Evolutionary conservation across 2,329 filamentous ascomycete species (phyloP), one percentile per base, ranked within the genome.

Genomic region (Fusarium ambrosium): DNA sequence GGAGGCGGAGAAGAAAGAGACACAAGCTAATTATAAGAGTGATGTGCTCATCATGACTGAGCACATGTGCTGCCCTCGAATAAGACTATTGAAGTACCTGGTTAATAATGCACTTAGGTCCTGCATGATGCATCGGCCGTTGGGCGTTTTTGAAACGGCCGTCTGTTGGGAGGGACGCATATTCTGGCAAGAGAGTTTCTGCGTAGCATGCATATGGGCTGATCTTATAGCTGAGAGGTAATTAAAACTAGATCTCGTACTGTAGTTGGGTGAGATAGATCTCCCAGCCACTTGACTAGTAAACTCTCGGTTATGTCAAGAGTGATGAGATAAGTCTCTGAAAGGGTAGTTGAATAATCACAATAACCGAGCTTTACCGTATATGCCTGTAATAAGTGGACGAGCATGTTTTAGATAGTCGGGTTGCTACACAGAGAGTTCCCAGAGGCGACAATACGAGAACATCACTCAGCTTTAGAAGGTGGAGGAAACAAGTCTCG

Each of bases 1-100:
- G 56, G 48, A 55, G 48, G 48, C 48, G 48, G 48, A 55, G 48
- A 53, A 32, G 2, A 32, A 13, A 14, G 27, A 32, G 27, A 53
- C 9, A 51, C 16, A 29, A 29, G 24, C 48, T 55, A 55, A 55
- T 55, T 55, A 55, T 32, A 32, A 32, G n/a, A 58, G 32, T 58
- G 53, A 34, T 58, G 29, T 58, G 32, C n/a, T 36, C 53, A 58
- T 58, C 53, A 58, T 58, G 53, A 36, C 53, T 58, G 53, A 58
- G 48, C 27, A 58, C n/a, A 24, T 22, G 13, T 24, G 32, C n/a
- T 32, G 29, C 32, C 13, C 27, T 58, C 4, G 29, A 34, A 41
- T n/a, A 29, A 10, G 56, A 39, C 22, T 48, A 48, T 24, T 27
- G 34, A 59, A 59, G 22, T 59, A 13, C 20, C 56, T 29, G 36